Conservation (phyloP, 2,329 filamentous ascomycete species). For the Blastomyces silverae region DNA sequence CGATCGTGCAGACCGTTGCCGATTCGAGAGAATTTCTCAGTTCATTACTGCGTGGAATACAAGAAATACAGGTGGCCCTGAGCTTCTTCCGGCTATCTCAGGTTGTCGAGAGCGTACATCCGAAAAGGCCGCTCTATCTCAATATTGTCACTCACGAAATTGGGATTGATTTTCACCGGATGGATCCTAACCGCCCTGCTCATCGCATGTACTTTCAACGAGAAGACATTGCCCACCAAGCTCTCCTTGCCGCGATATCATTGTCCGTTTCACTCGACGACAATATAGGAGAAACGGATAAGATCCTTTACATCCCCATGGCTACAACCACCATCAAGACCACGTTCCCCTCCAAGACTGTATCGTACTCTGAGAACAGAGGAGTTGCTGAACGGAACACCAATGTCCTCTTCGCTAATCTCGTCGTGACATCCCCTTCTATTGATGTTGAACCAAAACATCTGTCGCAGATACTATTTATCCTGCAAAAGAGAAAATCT, state of each 20-base stretch:
- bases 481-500: conserved; percentile 55
- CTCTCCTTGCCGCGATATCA: conserved; percentile 81
- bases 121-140: conserved; percentile 65
- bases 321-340: conserved; percentile 92
- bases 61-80: conserved; percentile 92
- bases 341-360: conserved; percentile 87
- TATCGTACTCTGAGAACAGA: conserved; percentile 67
- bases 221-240: conserved; percentile 90
- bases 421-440: conserved; percentile 92
- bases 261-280: conserved; percentile 89
- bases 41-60: conserved; percentile 84
- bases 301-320: conserved; percentile 92
- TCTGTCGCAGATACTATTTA: conserved; percentile 72
- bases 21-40: conserved; percentile 89
- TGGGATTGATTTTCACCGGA: conserved; percentile 80
- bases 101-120: conserved; percentile 60
- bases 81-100: conserved; percentile 81
- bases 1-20: conserved; percentile 73
- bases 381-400: conserved; percentile 81
- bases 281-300: conserved; percentile 75
- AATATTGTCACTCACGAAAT: conserved; percentile 95
- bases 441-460: conserved; percentile 89
- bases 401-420: conserved; percentile 93
- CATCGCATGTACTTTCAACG: conserved; percentile 98
- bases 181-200: conserved; percentile 86